Conservation (phyloP, 1,284 basidiomycete species). For the Trichosporon faecale region DNA sequence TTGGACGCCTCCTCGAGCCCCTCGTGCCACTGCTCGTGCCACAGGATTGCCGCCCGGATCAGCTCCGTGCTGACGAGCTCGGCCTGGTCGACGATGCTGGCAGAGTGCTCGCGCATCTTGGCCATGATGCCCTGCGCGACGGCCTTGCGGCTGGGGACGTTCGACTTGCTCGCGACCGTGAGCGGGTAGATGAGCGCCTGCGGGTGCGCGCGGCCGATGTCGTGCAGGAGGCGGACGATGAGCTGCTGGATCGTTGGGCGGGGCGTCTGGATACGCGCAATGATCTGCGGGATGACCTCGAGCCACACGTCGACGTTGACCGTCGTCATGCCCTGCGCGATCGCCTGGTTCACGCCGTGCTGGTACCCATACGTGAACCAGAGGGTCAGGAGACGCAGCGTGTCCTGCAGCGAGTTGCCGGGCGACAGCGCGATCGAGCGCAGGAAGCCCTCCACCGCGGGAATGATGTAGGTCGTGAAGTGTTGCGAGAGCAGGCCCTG, state of each 20-base stretch:
- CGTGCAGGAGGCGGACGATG: slow-evolving; percentile 84
- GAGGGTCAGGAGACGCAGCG: slow-evolving; percentile 83
- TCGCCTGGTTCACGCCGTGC: slow-evolving; percentile 84
- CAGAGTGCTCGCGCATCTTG: slow-evolving; percentile 89
- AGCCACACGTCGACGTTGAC: slow-evolving; percentile 98
- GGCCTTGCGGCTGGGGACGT: slow-evolving; percentile 73
- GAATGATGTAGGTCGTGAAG: slow-evolving; percentile 83
- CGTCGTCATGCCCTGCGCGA: slow-evolving; percentile 79
- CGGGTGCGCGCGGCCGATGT: slow-evolving; percentile 94
- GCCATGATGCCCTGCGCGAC: slow-evolving; percentile 89
- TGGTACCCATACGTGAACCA: slow-evolving; percentile 99
- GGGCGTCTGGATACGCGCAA: slow-evolving; percentile 96
- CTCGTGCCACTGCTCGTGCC: slow-evolving; percentile 99
- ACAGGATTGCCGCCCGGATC: slow-evolving; percentile 95
- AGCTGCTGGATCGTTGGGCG: slow-evolving; percentile 81
- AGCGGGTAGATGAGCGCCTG: slow-evolving; percentile 97
- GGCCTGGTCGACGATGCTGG: slow-evolving; percentile 87
- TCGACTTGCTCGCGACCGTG: slow-evolving; percentile 97
- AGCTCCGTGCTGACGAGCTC: slow-evolving; percentile 89
- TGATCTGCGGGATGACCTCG: slow-evolving; percentile 98
- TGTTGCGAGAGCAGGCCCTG: slow-evolving; percentile 68
- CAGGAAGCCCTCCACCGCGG: slow-evolving; percentile 97
- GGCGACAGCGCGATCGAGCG: slow-evolving; percentile 86
- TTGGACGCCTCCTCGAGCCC: slow-evolving; percentile 96
- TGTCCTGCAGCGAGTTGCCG: slow-evolving; percentile 92